Percentiles rank a stretch among this genome's conserved stretches.
phyloP scores from a whole-genome alignment of 768 basidiomycete genomes.

The Podaxis carcinomalis region DNA sequence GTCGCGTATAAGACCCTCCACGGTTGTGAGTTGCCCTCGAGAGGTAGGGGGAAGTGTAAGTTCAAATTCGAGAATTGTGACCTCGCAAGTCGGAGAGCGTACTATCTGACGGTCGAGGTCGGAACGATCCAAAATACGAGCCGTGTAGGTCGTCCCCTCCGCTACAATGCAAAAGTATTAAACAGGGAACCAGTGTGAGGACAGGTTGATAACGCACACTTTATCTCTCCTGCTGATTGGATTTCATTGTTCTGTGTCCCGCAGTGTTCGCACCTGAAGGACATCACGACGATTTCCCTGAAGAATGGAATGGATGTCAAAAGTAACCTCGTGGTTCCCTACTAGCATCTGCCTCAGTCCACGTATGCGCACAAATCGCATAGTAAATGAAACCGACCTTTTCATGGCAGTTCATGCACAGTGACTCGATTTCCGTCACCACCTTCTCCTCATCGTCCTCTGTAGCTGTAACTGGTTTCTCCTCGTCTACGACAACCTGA shows the following conservation, averaged over 20 bases:
- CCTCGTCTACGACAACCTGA: slow-evolving; percentile 11
- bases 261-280: slow-evolving; percentile 94
- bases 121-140: slow-evolving; percentile 61
- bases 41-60: slow-evolving; percentile 82
- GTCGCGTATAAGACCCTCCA: slow-evolving; percentile 88
- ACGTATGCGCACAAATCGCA: neutral
- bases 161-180: slow-evolving; percentile 37
- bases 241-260: slow-evolving; percentile 90
- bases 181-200: neutral
- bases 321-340: slow-evolving; percentile 88
- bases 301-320: slow-evolving; percentile 95
- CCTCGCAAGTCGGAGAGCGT: slow-evolving; percentile 77
- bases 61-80: slow-evolving; percentile 83
- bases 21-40: slow-evolving; percentile 92
- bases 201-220: slow-evolving; percentile 53
- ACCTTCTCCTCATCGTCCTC: slow-evolving; percentile 56
- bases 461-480: slow-evolving; percentile 8
- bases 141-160: slow-evolving; percentile 81
- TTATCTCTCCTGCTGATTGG: slow-evolving; percentile 82
- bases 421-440: slow-evolving; percentile 80
- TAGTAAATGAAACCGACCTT: slow-evolving; percentile 53
- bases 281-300: slow-evolving; percentile 92
- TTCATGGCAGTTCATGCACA: slow-evolving; percentile 92
- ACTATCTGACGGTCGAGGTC: slow-evolving; percentile 95
- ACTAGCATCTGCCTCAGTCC: slow-evolving; percentile 24